Conservation (phyloP, 2,329 filamentous ascomycete species). For the Penicillium polonicum region DNA sequence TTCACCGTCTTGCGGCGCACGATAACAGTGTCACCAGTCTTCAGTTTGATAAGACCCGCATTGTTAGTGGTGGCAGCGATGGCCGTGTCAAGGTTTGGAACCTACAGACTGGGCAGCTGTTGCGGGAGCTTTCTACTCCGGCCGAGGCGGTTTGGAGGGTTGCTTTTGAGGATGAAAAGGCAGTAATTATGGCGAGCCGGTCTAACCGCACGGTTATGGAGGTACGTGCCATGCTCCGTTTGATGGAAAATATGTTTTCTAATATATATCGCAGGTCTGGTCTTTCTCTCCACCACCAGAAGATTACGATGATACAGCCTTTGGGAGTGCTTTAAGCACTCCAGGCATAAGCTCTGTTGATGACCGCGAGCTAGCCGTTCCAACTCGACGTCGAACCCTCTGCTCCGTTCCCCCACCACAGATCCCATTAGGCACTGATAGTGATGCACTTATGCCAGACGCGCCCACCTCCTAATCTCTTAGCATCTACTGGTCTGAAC, state of each 20-base stretch:
- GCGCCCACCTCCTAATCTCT: constrained; percentile 25
- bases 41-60: constrained; percentile 93
- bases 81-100: constrained; percentile 99
- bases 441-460: constrained; percentile 38
- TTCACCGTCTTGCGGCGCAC: constrained; percentile 91
- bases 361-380: constrained; percentile 15
- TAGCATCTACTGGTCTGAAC: constrained; percentile 13
- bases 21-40: constrained; percentile 98
- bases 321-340: constrained; percentile 37
- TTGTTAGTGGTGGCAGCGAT: constrained; percentile 94
- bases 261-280: constrained; percentile 66
- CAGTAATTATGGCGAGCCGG: constrained; percentile 88
- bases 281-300: constrained; percentile 77
- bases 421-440: constrained; percentile 27
- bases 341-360: constrained; percentile 28
- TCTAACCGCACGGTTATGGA: constrained; percentile 93
- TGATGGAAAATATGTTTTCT: not conserved
- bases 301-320: constrained; percentile 30
- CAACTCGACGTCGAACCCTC: constrained; percentile 24
- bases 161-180: constrained; percentile 97
- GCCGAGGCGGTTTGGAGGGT: constrained; percentile 97
- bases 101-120: constrained; percentile 82
- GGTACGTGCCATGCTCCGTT: constrained; percentile 55
- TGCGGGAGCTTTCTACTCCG: constrained; percentile 85
- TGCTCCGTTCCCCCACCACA: constrained; percentile 35